phyloP scores from a whole-genome alignment of 73 alveolate species.

The Paramecium biaurelia region DNA sequence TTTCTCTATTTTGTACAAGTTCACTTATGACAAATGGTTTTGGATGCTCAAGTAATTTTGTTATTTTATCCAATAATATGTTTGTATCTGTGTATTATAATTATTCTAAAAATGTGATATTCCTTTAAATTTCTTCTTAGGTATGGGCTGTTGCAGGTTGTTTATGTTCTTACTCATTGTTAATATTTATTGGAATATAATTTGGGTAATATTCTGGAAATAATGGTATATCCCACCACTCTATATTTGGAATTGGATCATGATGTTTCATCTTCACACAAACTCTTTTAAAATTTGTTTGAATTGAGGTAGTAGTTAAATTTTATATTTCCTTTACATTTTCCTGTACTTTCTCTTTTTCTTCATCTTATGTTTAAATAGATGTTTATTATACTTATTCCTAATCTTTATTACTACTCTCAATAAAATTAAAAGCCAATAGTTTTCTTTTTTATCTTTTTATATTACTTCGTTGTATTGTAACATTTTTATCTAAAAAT shows the following conservation, averaged over 20 bases:
- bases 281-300: constrained; percentile 51
- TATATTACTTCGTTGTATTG: constrained; percentile 17
- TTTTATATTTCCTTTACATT: background rate
- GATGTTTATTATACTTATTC: background rate
- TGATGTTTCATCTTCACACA: constrained; percentile 72
- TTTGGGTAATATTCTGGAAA: constrained; percentile 58
- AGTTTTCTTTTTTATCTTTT: constrained; percentile 70
- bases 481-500: constrained; percentile 69
- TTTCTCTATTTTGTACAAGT: constrained; percentile 63
- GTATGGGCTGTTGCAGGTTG: constrained; percentile 48
- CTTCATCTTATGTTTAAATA: background rate
- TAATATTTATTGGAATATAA: constrained; percentile 46
- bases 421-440: constrained; percentile 69
- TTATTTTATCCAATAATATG: constrained; percentile 65
- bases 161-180: background rate
- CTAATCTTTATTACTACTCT: constrained; percentile 66
- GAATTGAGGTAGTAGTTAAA: background rate
- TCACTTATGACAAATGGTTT: constrained; percentile 71
- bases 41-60: constrained; percentile 84
- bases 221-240: constrained; percentile 87
- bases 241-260: constrained; percentile 89
- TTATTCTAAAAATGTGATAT: background rate
- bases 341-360: background rate
- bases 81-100: constrained; percentile 41
- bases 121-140: background rate